Base-by-base conservation (phyloP, 441 rosid genomes). In the Pelargonium australe region DNA sequence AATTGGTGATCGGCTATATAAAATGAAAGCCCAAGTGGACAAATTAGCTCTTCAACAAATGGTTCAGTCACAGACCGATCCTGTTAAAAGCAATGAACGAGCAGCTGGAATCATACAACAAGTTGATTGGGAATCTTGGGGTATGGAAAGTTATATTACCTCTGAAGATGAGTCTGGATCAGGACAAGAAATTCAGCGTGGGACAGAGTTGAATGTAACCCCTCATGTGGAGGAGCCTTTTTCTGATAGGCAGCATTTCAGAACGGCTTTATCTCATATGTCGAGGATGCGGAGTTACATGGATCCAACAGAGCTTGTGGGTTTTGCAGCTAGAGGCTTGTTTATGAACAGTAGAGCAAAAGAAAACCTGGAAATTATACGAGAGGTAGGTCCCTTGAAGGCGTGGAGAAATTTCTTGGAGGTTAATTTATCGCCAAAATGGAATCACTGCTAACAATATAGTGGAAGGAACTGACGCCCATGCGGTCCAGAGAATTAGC, bases 301-400 rank as follows among this genome's bases (percentile, higher is more conserved):
- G 81, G 88, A 86, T 68, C 82, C 89, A 2, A 77, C 84, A 0
- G 92, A 91, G 76, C 75, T 87, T 1, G 78, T 91, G 82, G 89
- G 95, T 13, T 94, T 94, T 1, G 95, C 97, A 0, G 96, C 97
- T 3, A 86, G 78, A 75, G 91, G 85, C 37, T 69, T 91, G 63
- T 82, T 87, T 68, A 11, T 63, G 75, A 87, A 72, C 53, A 10
- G 20, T 17, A 73, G 80, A 65, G n/a, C 68, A 1, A 72, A 65
- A 66, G 78, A 70, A 47, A 67, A 45, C 49, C 16, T 16, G 43
- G 63, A 62, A 4, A 65, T 51, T 41, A 23, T 62, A 20, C 62
- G 77, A 17, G 72, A 72, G 44, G 17, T 64, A 1, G 34, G 71
- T 51, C 87, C 96, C n/a, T 69, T 84, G 76, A 87, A 82, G 75